Conservation (phyloP, 768 basidiomycete species). For the Naganishia vaughanmartiniae region DNA sequence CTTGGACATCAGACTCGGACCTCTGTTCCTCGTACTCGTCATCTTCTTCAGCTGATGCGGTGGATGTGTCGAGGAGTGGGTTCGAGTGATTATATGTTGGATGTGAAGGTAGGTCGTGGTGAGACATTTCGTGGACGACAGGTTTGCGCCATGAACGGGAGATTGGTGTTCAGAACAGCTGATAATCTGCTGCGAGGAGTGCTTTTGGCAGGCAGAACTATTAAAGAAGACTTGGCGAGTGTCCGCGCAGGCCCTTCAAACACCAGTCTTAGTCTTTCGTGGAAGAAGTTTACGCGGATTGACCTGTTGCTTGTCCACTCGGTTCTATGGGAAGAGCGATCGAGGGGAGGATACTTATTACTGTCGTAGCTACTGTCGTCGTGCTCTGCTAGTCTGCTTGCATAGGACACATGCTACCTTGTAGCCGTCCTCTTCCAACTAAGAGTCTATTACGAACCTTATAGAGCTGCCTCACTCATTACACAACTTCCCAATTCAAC, state of each 20-base stretch:
- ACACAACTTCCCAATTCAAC: not conserved
- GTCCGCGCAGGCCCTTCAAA: too few relatives aligned
- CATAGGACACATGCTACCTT: too few relatives aligned
- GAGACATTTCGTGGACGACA: not conserved
- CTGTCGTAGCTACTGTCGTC: too few relatives aligned
- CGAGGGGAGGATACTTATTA: not conserved
- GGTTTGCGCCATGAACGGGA: not conserved
- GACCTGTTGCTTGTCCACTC: not conserved
- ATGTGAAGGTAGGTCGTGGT: conserved; percentile 24
- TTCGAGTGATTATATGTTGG: conserved; percentile 28
- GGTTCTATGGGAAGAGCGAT: not conserved
- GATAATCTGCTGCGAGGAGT: too few relatives aligned
- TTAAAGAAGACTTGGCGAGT: too few relatives aligned
- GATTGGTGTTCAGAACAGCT: not conserved
- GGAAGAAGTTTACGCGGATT: not conserved
- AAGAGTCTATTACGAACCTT: too few relatives aligned
- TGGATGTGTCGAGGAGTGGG: conserved; percentile 25
- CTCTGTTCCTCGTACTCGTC: not conserved
- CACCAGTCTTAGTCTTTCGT: too few relatives aligned
- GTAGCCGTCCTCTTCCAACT: too few relatives aligned
- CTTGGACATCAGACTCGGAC: not conserved
- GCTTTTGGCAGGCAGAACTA: too few relatives aligned
- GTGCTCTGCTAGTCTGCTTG: not conserved
- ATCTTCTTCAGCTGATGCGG: conserved; percentile 19
- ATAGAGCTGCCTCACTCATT: too few relatives aligned